These are phyloP conservation scores for Vitellaria paradoxa DNA, from an alignment of 179 eudicot genomes.

Conservation along the genomic window DNA sequence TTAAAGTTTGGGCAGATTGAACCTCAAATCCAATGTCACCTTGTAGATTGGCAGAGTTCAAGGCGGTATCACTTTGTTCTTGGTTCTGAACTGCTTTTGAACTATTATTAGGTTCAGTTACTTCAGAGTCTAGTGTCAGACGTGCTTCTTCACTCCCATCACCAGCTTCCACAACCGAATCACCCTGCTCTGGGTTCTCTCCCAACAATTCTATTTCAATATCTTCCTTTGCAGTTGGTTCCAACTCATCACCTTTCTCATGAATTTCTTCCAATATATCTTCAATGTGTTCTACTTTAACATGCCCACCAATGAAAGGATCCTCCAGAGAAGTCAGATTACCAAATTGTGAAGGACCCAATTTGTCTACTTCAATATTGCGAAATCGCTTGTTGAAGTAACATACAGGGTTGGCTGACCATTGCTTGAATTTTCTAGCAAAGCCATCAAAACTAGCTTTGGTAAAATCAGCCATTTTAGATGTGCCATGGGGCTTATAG, in stretches of 20 bases:
- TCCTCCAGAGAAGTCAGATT: slow-evolving; percentile 44
- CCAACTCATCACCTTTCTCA: slow-evolving; percentile 17
- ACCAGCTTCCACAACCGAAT: slow-evolving; percentile 10
- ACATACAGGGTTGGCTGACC: slow-evolving; percentile 31
- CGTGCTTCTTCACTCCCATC: slow-evolving; percentile 14
- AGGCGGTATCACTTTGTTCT: slow-evolving; percentile 8
- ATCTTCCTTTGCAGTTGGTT: slow-evolving; percentile 12
- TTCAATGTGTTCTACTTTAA: background rate
- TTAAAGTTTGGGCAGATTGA: background rate
- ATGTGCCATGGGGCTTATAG: slow-evolving; percentile 25
- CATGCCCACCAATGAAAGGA: slow-evolving; percentile 14
- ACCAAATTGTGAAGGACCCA: slow-evolving; percentile 29
- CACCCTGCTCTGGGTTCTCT: slow-evolving; percentile 1
- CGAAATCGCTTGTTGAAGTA: slow-evolving; percentile 25
- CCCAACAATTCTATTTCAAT: slow-evolving; percentile 13
- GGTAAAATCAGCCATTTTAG: slow-evolving; percentile 26
- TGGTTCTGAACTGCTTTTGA: slow-evolving; percentile 9
- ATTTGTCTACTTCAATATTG: slow-evolving; percentile 20
- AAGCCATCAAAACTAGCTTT: slow-evolving; percentile 31
- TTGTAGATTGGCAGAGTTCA: background rate
- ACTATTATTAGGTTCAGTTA: slow-evolving; percentile 1
- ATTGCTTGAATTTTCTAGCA: slow-evolving; percentile 28
- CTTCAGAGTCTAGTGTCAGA: background rate
- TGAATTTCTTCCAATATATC: slow-evolving; percentile 17
- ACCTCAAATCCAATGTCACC: background rate